Evolutionary conservation across 1,284 basidiomycete genomes (phyloP), one percentile per base, ranked within the genome.

Genomic region (Schizopora paradoxa): DNA sequence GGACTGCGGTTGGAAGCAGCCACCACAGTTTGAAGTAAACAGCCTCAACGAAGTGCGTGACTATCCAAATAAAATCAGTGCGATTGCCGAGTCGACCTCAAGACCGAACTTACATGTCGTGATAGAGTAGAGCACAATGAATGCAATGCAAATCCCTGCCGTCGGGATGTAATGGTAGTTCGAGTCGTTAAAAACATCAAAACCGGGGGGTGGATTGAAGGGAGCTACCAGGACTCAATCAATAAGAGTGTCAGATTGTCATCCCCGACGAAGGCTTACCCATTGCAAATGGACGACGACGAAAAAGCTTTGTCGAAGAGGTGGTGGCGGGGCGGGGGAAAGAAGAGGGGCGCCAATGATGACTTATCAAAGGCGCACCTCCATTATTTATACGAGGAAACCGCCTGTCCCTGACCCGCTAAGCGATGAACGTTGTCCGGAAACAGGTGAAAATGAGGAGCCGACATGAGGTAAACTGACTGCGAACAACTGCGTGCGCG

Each of bases 21-120:
- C 63, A 73, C 66, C 68, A 70, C 19, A 67, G 32, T 16, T 62
- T 61, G n/a, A 54, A 66, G 18, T 56, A 55, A 16, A 64, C 21
- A 2, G 63, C 54, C 44, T 70, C 60, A 11, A 49, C 52, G 5
- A 64, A 26, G 45, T 71, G 69, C 1, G 66, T 40, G 6, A 59
- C 70, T 71, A 47, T 28, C 10, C 16, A 18, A 45, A 40, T n/a
- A 28, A 6, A 16, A 25, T 10, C 13, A 11, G 31, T 43, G 14
- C 18, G 25, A 18, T 19, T 14, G 18, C 22, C 7, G 11, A 11
- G 4, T 22, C 2, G 29, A n/a, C n/a, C n/a, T n/a, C n/a, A n/a
- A n/a, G n/a, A n/a, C n/a, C 5, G 18, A 13, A 45, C 43, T 45
- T 29, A 51, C 49, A 18, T n/a, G 49, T 43, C 11, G 49, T 43